A percentile compares a stretch with the other conserved stretches of the same genome.
phyloP scores from a whole-genome alignment of 306 rosid genomes.

The Corylus avellana region DNA sequence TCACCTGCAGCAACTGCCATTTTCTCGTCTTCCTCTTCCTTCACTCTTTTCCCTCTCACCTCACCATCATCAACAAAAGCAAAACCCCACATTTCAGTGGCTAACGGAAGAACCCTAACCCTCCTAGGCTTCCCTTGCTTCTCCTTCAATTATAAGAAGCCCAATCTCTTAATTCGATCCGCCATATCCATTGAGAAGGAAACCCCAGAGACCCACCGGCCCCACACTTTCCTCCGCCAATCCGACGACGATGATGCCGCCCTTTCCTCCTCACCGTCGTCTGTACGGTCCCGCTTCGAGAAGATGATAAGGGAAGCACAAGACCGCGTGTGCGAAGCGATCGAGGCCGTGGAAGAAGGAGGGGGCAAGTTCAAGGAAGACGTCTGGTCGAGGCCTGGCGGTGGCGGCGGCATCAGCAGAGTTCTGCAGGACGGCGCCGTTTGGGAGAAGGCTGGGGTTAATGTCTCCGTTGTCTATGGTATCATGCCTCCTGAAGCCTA shows the following conservation, averaged over 20 bases:
- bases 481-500: constrained; percentile 98
- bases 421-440: constrained; percentile 92
- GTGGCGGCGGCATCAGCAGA: constrained; percentile 97
- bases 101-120: constrained; percentile 13
- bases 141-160: not conserved
- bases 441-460: constrained; percentile 98
- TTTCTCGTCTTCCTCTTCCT: constrained; percentile 32
- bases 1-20: constrained; percentile 21
- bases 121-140: not conserved
- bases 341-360: constrained; percentile 86
- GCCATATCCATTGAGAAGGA: constrained; percentile 80
- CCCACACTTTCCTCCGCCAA: constrained; percentile 73
- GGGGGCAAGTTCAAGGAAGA: constrained; percentile 82
- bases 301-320: constrained; percentile 97
- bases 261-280: constrained; percentile 36
- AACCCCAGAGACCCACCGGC: constrained; percentile 71
- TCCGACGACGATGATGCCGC: constrained; percentile 35
- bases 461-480: constrained; percentile 94
- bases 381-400: constrained; percentile 98
- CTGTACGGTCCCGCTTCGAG: constrained; percentile 84
- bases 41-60: constrained; percentile 16
- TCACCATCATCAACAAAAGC: constrained; percentile 13
- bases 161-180: constrained; percentile 19
- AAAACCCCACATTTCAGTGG: constrained; percentile 9
- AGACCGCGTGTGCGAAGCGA: constrained; percentile 75